Evolutionary conservation across 2,329 filamentous ascomycete genomes (phyloP).

Genomic region (Curvularia eragrostidis): DNA sequence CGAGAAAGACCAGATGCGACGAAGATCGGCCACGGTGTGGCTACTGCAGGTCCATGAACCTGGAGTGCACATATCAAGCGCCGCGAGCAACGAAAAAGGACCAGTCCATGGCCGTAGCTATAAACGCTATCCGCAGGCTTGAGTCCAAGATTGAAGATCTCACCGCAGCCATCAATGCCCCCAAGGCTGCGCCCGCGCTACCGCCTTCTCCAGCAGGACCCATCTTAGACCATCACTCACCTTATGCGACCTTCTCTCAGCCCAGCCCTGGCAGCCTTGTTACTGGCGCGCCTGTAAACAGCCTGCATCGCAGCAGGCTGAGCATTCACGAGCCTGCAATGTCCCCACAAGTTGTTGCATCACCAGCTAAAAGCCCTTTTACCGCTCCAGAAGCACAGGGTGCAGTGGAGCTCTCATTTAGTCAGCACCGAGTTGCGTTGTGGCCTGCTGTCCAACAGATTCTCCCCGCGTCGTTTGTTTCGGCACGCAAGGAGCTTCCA

Average conservation of each 20-base stretch:
- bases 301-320: conserved; percentile 26
- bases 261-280: conserved; percentile 34
- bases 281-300: conserved; percentile 12
- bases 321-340: conserved; percentile 33
- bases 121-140: conserved; percentile 61
- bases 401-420: conserved; percentile 56
- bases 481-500: conserved; percentile 48
- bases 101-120: conserved; percentile 61
- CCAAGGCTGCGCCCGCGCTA: conserved; percentile 17
- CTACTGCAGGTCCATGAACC: conserved; percentile 57
- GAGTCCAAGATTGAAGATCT: conserved; percentile 61
- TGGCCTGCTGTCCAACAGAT: conserved; percentile 58
- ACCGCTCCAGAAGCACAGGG: conserved; percentile 24
- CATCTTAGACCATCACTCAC: conserved; percentile 37
- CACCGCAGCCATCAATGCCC: conserved; percentile 47
- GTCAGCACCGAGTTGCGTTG: conserved; percentile 58
- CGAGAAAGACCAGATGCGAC: conserved; percentile 63
- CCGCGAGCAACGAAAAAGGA: conserved; percentile 63
- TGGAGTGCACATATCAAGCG: conserved; percentile 61
- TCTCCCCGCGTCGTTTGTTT: conserved; percentile 53
- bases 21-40: conserved; percentile 61
- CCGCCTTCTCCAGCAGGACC: conserved; percentile 19
- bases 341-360: conserved; percentile 37
- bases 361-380: conserved; percentile 35
- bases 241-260: conserved; percentile 37